Evolutionary conservation across 2,329 filamentous ascomycete species (phyloP).

Genomic region (Aspergillus amoenus): DNA sequence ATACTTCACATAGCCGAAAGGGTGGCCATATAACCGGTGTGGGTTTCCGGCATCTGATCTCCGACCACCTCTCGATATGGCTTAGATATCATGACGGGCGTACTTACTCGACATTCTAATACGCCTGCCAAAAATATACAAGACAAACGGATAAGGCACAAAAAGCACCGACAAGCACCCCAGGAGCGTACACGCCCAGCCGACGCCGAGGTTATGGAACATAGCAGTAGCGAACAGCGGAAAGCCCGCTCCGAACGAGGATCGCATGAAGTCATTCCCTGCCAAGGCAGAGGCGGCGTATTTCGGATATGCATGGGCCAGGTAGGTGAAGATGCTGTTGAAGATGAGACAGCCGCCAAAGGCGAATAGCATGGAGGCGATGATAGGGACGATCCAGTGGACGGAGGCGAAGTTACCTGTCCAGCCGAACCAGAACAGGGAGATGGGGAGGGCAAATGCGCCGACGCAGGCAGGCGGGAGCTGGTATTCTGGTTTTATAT

Average conservation of each 20-base stretch:
- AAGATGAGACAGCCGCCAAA: slow-evolving; percentile 71
- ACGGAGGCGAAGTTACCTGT: slow-evolving; percentile 56
- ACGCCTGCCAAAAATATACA: slow-evolving; percentile 13
- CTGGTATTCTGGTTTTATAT: slow-evolving; percentile 37
- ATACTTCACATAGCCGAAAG: too few relatives aligned
- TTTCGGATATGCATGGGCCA: slow-evolving; percentile 61
- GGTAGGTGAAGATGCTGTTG: slow-evolving; percentile 61
- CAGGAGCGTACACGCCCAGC: slow-evolving; percentile 32
- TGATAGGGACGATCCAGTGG: slow-evolving; percentile 66
- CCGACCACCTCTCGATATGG: too few relatives aligned
- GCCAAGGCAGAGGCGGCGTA: slow-evolving; percentile 65
- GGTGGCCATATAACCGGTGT: too few relatives aligned
- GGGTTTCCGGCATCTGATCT: too few relatives aligned
- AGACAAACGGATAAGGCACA: slow-evolving; percentile 28
- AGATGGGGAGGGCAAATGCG: slow-evolving; percentile 60
- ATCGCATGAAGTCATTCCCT: slow-evolving; percentile 69
- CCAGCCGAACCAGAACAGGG: slow-evolving; percentile 68
- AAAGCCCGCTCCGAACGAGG: slow-evolving; percentile 49
- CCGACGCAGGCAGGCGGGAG: slow-evolving; percentile 64
- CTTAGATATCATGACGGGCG: background rate
- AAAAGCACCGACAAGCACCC: slow-evolving; percentile 29
- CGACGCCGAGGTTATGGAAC: slow-evolving; percentile 31
- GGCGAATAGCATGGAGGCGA: slow-evolving; percentile 63
- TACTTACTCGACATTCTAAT: slow-evolving; percentile 11
- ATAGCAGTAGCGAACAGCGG: slow-evolving; percentile 32